Percentiles rank a stretch among this genome's conserved stretches.
phyloP scores from a whole-genome alignment of 2,329 filamentous ascomycete species.

The Ascochyta pisi region DNA sequence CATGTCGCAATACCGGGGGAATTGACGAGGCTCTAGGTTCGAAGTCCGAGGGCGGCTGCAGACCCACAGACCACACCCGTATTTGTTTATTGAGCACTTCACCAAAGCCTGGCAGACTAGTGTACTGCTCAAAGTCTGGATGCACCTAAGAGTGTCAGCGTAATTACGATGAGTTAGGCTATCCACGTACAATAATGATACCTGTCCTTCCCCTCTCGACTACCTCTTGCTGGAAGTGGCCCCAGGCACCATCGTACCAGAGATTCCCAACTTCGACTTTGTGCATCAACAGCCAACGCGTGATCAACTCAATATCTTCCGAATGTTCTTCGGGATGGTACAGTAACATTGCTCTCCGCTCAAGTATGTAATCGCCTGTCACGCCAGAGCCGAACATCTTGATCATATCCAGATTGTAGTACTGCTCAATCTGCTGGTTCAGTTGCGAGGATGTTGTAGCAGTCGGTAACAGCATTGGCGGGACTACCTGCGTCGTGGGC shows the following conservation, averaged over 20 bases:
- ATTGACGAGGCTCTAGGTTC: constrained; percentile 21
- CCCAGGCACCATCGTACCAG: constrained; percentile 37
- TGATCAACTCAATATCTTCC: constrained; percentile 40
- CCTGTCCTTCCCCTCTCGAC: constrained; percentile 30
- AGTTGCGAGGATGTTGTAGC: constrained; percentile 15
- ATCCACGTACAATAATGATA: constrained; percentile 34
- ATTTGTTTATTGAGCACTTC: constrained; percentile 36
- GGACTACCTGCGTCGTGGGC: not conserved
- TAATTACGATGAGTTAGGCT: not conserved
- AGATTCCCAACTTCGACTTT: constrained; percentile 37
- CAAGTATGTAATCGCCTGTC: constrained; percentile 16
- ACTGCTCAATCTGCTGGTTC: constrained; percentile 24
- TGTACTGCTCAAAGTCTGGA: constrained; percentile 42
- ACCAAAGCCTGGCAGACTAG: constrained; percentile 42
- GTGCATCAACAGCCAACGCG: constrained; percentile 41
- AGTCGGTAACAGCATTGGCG: not conserved
- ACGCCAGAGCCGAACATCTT: constrained; percentile 33
- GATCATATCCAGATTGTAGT: constrained; percentile 29
- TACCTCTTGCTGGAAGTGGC: constrained; percentile 27
- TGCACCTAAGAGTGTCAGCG: constrained; percentile 31
- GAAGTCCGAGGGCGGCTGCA: constrained; percentile 27
- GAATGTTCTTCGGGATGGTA: constrained; percentile 37
- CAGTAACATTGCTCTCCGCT: constrained; percentile 36
- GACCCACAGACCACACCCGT: constrained; percentile 46
- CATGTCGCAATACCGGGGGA: constrained; percentile 27